These are phyloP conservation scores for Yamadazyma diospyri DNA, from an alignment of 1,139 yeast genomes.

Conservation along the genomic window DNA sequence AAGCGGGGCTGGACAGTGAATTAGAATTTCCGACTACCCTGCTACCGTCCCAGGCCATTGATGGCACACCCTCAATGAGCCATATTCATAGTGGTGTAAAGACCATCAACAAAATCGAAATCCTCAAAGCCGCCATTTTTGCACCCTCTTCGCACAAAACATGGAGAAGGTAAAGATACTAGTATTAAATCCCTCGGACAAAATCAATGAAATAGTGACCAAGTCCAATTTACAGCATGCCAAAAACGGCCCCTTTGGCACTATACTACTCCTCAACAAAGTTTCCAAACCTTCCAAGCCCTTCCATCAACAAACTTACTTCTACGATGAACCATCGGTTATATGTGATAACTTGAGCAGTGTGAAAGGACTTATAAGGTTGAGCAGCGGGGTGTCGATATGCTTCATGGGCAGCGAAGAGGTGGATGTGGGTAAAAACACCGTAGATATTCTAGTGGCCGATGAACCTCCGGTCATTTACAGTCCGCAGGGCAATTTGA, in stretches of 20 bases:
- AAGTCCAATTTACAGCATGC: conserved; percentile 49
- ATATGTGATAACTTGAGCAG: conserved; percentile 2
- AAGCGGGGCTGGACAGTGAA: too few relatives aligned
- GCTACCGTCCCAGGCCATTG: too few relatives aligned
- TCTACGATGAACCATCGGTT: conserved; percentile 1
- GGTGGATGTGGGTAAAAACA: conserved; percentile 14
- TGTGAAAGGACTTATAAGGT: conserved; percentile 22
- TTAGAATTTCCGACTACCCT: too few relatives aligned
- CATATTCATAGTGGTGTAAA: too few relatives aligned
- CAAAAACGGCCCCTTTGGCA: conserved; percentile 66
- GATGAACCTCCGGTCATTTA: conserved; percentile 58
- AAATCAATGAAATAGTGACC: conserved; percentile 36
- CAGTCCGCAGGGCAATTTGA: conserved; percentile 19
- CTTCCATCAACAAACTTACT: conserved; percentile 9
- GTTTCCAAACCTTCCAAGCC: conserved; percentile 12
- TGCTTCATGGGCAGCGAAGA: conserved; percentile 31
- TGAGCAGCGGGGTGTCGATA: conserved; percentile 44
- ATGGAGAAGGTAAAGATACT: conserved; percentile 30
- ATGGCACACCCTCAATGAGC: too few relatives aligned
- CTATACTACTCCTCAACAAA: conserved; percentile 52
- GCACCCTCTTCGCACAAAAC: conserved; percentile 12
- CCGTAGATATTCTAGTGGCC: conserved; percentile 55
- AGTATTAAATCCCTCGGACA: conserved; percentile 48
- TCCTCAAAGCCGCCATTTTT: too few relatives aligned
- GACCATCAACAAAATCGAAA: too few relatives aligned